Percentiles rank a stretch among this genome's conserved stretches.
These are phyloP conservation scores for Saposhnikovia divaricata DNA, from an alignment of 129 eudicot genomes.

Conservation along the genomic window DNA sequence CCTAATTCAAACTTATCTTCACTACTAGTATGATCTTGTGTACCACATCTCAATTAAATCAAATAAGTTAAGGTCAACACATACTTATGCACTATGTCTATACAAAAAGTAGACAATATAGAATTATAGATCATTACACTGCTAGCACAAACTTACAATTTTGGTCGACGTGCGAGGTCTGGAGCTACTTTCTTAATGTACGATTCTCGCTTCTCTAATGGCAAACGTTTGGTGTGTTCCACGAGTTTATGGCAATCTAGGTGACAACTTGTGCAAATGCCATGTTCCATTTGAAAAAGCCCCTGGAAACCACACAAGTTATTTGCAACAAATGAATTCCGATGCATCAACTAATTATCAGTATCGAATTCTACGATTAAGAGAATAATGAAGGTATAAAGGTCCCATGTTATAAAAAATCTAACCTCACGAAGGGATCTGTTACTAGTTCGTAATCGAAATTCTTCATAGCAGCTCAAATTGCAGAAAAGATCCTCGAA, in stretches of 20 bases:
- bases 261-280: constrained; percentile 72
- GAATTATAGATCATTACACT: constrained; percentile 7
- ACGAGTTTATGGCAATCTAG: constrained; percentile 84
- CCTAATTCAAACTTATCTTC: background rate
- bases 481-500: constrained; percentile 88
- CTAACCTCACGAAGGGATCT: constrained; percentile 72
- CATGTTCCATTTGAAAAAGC: constrained; percentile 77
- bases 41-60: background rate
- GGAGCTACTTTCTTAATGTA: constrained; percentile 59
- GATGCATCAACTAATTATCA: background rate
- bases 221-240: constrained; percentile 48
- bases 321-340: constrained; percentile 5
- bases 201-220: constrained; percentile 49
- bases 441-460: constrained; percentile 65
- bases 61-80: background rate
- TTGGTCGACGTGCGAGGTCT: constrained; percentile 44
- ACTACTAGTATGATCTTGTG: background rate
- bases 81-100: background rate
- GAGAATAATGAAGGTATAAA: background rate
- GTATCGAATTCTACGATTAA: background rate
- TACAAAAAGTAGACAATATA: background rate
- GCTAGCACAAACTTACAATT: constrained; percentile 48
- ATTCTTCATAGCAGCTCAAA: constrained; percentile 70
- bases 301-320: constrained; percentile 37
- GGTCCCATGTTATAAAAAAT: constrained; percentile 4